Base-by-base conservation (phyloP, 768 basidiomycete genomes). In the Phaffia australis region DNA sequence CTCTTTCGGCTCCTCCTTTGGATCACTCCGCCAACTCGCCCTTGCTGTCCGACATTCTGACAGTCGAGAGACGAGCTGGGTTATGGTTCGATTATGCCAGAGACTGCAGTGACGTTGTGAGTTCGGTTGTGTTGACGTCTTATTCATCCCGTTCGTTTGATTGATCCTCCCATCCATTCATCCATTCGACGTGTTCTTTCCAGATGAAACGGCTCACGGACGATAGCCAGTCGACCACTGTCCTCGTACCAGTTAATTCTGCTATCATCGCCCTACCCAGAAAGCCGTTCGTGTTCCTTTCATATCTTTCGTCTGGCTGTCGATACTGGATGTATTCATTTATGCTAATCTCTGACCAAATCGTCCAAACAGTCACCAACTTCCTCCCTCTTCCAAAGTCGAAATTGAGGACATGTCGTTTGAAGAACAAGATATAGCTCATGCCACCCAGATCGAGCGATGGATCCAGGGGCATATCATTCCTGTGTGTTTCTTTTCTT, bases 241-340 rank as follows among this genome's bases (percentile, higher is more conserved):
- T 65, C 18, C 49, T 65, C 21, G 64, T 65, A 9, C 64, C 64
- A 14, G 23, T 60, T 49, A 60, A 65, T 51, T 60, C 64, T 11
- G 64, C 64, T 2, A 51, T 65, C 64, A 19, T 59, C 3, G 49
- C 64, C 18, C 58, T 65, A 5, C 58, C 64, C 18, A 51, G 56
- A 35, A 65, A 65, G 35, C 64, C 64, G 64, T 65, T 14, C 5
- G 64, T 59, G 5, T 54, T 2, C 30, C 6, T 35, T 63, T 18
- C 25, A 14, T 51, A 4, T 51, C 2, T 30, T 47, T 6, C 19
- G 2, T 18, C 42, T 16, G 30, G n/a, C 35, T 25, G n/a, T 19
- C 23, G 5, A 2, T 16, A 6, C 1, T 47, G n/a, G 23, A 18
- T 29, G 23, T n/a, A 21, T 47, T 30, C 27, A 5, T 46, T 59